phyloP scores from a whole-genome alignment of 495 filamentous ascomycete species.

The Durotheca rogersii region DNA sequence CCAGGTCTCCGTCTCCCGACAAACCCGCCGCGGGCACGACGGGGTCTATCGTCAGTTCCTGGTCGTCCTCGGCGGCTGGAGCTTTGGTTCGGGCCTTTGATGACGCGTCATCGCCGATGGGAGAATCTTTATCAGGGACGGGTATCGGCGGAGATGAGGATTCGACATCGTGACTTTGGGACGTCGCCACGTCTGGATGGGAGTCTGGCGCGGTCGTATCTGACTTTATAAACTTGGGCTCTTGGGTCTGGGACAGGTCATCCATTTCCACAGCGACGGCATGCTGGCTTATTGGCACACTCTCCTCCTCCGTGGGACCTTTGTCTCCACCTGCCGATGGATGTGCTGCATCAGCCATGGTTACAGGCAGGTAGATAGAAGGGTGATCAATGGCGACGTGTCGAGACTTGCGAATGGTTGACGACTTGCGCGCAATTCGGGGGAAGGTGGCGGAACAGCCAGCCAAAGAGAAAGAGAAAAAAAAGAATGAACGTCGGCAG shows the following conservation, averaged over 20 bases:
- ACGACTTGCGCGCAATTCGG: constrained; percentile 21
- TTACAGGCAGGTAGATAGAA: constrained; percentile 16
- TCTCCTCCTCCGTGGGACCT: constrained; percentile 29
- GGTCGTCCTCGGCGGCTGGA: constrained; percentile 20
- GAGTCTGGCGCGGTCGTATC: no score
- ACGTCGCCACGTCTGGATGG: constrained; percentile 6
- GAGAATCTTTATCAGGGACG: constrained; percentile 27
- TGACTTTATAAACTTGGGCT: constrained; percentile 27
- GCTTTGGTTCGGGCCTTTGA: constrained; percentile 28
- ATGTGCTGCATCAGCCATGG: constrained; percentile 30
- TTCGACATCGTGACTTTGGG: constrained; percentile 24
- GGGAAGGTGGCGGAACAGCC: no score
- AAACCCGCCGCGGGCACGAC: constrained; percentile 34
- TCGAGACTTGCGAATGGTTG: constrained; percentile 3
- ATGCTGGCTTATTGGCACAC: constrained; percentile 25
- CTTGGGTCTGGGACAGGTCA: constrained; percentile 29
- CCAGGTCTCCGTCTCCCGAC: constrained; percentile 46
- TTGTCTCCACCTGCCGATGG: constrained; percentile 31
- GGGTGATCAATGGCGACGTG: constrained; percentile 12
- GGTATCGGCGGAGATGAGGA: constrained; percentile 21
- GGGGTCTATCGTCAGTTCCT: constrained; percentile 46
- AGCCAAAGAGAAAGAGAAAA: constrained; percentile 12
- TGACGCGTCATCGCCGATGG: constrained; percentile 18
- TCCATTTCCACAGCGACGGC: constrained; percentile 35
- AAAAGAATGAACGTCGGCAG: constrained; percentile 25